Base-by-base conservation (phyloP, 2,329 filamentous ascomycete genomes). In the Cryphonectria radicalis region DNA sequence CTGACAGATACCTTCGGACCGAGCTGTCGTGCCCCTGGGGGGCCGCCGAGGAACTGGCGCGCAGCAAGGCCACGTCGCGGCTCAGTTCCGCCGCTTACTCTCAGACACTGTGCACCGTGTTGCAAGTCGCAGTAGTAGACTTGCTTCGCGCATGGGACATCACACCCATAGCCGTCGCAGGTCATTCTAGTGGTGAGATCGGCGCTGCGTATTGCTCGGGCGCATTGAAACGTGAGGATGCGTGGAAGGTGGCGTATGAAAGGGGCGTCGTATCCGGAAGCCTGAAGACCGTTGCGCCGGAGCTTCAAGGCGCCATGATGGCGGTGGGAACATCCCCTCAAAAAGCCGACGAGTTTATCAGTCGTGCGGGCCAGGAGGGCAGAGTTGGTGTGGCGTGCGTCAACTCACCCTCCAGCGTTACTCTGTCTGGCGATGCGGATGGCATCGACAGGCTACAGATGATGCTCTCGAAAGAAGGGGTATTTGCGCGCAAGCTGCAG, bases 31-130 rank as follows among this genome's bases (percentile, higher is more conserved):
- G 68, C 64, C 25, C 57, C 1, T 70, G 68, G 68, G 63, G 63
- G n/a, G 40, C 57, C 3, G 22, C 22, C 8, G 75, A 77, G 1
- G 75, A 79, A 68, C 70, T 79, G 13, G 46, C 70, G 17, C 69
- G 63, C 3, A 68, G 71, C 0, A 40, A 67, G 3, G 66, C 68
- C 2, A 75, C 74, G 4, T 72, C 68, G 37, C 74, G 74, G 1
- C 69, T 79, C 2, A 63, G 70, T 35, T 68, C 77, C 14, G 77
- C 78, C 5, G 77, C 75, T 11, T 55, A 80, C n/a, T 77, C 78
- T 6, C 80, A 81, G 40, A 77, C 80, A 0, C 73, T 80, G 0
- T 80, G 77, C 55, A 79, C 79, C 2, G 78, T 76, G 0, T 57
- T 81, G 0, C 76, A 80, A 65, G 70, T 79, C 6, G 72, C 76